A percentile compares a stretch with the other conserved stretches of the same genome.
Evolutionary conservation across 306 rosid species (phyloP).

Genomic region (Rubus parviflorus): DNA sequence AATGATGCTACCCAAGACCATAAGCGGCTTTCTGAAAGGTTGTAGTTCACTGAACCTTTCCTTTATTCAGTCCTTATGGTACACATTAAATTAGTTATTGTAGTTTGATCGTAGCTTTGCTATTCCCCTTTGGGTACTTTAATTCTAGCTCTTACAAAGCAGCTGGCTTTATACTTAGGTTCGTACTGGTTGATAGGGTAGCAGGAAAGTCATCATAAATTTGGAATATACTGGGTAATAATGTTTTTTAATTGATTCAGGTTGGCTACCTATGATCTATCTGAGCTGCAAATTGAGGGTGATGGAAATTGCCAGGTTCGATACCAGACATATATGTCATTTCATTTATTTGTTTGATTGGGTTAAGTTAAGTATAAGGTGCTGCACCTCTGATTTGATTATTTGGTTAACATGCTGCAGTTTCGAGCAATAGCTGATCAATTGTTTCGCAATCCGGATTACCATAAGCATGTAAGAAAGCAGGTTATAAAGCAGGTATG

Average conservation of each 20-base stretch:
- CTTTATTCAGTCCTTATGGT: slow-evolving; percentile 7
- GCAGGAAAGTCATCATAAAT: slow-evolving; percentile 2
- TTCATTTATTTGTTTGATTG: background rate
- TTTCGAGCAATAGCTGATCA: slow-evolving; percentile 99
- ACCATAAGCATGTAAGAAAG: slow-evolving; percentile 93
- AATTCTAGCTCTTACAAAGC: background rate
- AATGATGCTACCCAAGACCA: slow-evolving; percentile 93
- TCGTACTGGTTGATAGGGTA: background rate
- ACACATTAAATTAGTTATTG: background rate
- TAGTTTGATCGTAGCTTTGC: background rate
- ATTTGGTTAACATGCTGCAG: slow-evolving; percentile 46
- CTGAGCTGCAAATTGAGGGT: slow-evolving; percentile 93
- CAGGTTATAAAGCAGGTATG: slow-evolving; percentile 88
- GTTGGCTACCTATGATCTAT: slow-evolving; percentile 76
- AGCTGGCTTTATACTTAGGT: background rate
- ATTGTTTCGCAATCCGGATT: slow-evolving; percentile 71
- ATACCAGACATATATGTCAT: background rate
- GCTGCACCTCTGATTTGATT: slow-evolving; percentile 19
- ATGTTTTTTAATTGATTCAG: slow-evolving; percentile 40
- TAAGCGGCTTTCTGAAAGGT: slow-evolving; percentile 81
- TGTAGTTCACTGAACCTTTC: slow-evolving; percentile 10
- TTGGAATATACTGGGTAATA: slow-evolving; percentile 13
- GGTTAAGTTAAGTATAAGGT: background rate
- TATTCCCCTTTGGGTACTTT: background rate
- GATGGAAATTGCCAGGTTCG: slow-evolving; percentile 99